Base-by-base conservation (phyloP, 768 basidiomycete species). In the Termitomyces sp. region DNA sequence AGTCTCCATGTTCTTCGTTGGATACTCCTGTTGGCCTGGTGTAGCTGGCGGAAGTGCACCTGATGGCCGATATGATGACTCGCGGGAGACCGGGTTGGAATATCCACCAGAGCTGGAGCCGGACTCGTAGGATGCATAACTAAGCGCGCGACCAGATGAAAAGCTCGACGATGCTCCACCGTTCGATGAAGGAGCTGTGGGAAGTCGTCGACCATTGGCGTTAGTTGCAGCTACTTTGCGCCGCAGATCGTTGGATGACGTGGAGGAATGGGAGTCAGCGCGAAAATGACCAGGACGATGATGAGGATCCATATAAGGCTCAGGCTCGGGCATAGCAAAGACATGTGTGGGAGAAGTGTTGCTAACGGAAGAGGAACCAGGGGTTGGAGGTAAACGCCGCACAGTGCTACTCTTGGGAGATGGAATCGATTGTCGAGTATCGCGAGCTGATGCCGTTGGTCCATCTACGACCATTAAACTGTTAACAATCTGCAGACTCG, bases 361-460 rank as follows among this genome's bases (percentile, higher is more conserved):
- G 45, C 2, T 46, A 14, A 71, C 65, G 20, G 74, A 70, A n/a
- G 77, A 71, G 36, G 63, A 57, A 32, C 69, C 74, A 38, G 81
- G 81, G 8, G 79, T 81, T 32, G 78, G 80, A 6, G 81, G 81
- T 38, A 83, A 70, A 47, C 77, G 76, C 56, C 81, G 74, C 48
- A 71, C 64, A 54, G 66, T 64, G 59, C 70, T 66, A 52, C 73
- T 59, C 66, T 67, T 69, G 61, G 70, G 63, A 50, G 73, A 71
- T 37, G 63, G 67, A 55, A 72, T 51, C 32, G 63, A 59, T 53
- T 68, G 47, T 25, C 60, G 47, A 48, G 56, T 47, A 55, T 52
- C 60, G 38, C 64, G 64, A 38, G 64, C 40, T 59, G 65, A 67
- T 56, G 57, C 7, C 36, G 52, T 58, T 37, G 63, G 60, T 38